A percentile compares a stretch with the other conserved stretches of the same genome.
Evolutionary conservation across 371 early-diverging fungal genomes (phyloP).

Genomic region (Syncephalis plumigaleata): DNA sequence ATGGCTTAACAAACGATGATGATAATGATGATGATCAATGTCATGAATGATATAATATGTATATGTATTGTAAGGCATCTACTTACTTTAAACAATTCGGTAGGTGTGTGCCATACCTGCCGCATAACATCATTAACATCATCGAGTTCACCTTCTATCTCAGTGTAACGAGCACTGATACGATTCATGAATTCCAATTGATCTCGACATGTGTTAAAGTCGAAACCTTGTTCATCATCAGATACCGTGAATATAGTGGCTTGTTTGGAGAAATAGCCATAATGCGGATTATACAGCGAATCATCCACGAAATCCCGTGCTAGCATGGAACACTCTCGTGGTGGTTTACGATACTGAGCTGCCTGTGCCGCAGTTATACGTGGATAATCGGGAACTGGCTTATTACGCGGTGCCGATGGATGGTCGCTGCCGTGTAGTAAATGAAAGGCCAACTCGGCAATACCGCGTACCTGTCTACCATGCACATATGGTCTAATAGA

Average conservation of each 20-base stretch:
- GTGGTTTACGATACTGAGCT: conserved; percentile 13
- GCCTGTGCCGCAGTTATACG: too few relatives aligned
- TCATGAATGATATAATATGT: too few relatives aligned
- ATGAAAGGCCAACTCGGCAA: too few relatives aligned
- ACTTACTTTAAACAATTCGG: conserved; percentile 78
- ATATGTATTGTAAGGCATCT: too few relatives aligned
- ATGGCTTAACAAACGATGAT: too few relatives aligned
- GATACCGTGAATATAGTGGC: conserved; percentile 71
- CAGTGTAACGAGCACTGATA: conserved; percentile 59
- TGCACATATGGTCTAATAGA: too few relatives aligned
- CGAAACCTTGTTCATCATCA: conserved; percentile 37
- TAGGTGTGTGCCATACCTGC: conserved; percentile 96
- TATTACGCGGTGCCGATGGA: too few relatives aligned
- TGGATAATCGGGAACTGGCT: too few relatives aligned
- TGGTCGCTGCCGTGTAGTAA: too few relatives aligned
- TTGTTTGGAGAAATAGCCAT: conserved; percentile 93
- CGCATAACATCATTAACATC: conserved; percentile 38
- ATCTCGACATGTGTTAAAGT: conserved; percentile 32
- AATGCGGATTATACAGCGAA: conserved; percentile 86
- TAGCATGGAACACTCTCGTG: conserved; percentile 45
- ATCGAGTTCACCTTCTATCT: conserved; percentile 45
- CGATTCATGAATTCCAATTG: conserved; percentile 64
- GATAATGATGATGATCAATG: too few relatives aligned
- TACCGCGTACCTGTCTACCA: too few relatives aligned
- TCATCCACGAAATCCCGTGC: conserved; percentile 86